Evolutionary conservation across 768 basidiomycete genomes (phyloP).

Genomic region (Hemileccinum impolitum): DNA sequence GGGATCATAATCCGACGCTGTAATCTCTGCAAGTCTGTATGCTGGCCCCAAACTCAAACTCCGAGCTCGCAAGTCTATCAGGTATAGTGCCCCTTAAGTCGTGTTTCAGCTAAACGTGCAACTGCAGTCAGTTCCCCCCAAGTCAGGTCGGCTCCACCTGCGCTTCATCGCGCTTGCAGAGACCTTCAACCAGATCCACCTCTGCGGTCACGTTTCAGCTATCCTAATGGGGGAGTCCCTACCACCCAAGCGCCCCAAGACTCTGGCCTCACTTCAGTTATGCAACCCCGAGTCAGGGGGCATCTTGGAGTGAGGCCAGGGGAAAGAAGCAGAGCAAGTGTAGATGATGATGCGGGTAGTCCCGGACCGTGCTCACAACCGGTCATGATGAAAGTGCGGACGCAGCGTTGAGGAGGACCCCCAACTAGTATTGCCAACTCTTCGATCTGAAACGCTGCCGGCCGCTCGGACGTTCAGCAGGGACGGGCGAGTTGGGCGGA

Average conservation of each 20-base stretch:
- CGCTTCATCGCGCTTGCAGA: conserved; percentile 37
- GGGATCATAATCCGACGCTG: no score
- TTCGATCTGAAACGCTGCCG: neutral
- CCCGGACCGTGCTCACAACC: conserved; percentile 13
- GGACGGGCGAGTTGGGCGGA: conserved; percentile 59
- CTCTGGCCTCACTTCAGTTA: neutral
- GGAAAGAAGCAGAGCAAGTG: conserved; percentile 12
- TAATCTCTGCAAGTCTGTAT: no score
- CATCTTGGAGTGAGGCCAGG: conserved; percentile 38
- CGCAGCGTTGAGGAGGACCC: conserved; percentile 17
- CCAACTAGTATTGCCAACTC: neutral
- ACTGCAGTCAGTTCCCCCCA: no score
- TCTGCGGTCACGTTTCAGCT: conserved; percentile 29
- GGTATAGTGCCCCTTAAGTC: no score
- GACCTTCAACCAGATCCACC: conserved; percentile 30
- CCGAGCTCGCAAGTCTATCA: no score
- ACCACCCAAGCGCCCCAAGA: neutral
- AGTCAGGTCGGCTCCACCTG: conserved; percentile 49
- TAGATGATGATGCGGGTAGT: conserved; percentile 15
- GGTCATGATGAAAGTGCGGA: conserved; percentile 22
- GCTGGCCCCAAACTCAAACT: no score
- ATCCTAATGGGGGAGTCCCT: neutral
- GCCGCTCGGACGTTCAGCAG: conserved; percentile 2
- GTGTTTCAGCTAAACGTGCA: no score
- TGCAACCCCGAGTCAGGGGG: conserved; percentile 36